Evolutionary conservation across 2,329 filamentous ascomycete genomes (phyloP), one percentile per base, ranked within the genome.

Genomic region (Colletotrichum filicis): DNA sequence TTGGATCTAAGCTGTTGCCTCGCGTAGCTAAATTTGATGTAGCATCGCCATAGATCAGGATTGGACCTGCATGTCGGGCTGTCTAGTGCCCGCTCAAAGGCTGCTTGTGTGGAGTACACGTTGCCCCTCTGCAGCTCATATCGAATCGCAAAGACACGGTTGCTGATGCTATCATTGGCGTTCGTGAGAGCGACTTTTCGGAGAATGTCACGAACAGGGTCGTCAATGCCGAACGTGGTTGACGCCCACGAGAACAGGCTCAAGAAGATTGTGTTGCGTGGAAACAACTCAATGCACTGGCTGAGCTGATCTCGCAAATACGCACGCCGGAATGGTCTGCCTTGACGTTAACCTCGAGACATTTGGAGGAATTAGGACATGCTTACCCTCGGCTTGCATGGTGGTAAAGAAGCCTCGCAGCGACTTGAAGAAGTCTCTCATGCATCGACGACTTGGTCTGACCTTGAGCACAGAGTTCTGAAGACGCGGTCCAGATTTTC

Each of bases 211-310:
- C 93, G 91, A 24, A 97, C 90, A 22, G 94, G 92, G 76, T 97
- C 94, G 74, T 95, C 90, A 66, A 97, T 88, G 28, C 92, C 89
- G 56, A 94, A 90, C 8, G 92, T 90, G 2, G 90, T 87, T 79
- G 96, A 92, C 74, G 94, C 92, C 86, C 92, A 93, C n/a, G 91
- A 88, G 75, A 93, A 93, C 0, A 97, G 83, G 1, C 89, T 86
- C 1, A 97, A 87, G 74, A 98, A 92, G 6, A 94, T 86, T 1
- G 91, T 93, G 82, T 98, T 98, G 61, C 86, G 85, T 0, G 95
- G 94, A 79, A 95, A 97, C 7, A 84, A 79, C 0, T 78, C 77
- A 26, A 97, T 85, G 74, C 92, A 93, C 2, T 85, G 82, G 5
- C 85, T 82, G 1, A 98, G 83, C 14, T 92, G 84, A 8, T 87